Base-by-base conservation (phyloP, 352 stramenopile species). In the Salisapilia sapeloensis region DNA sequence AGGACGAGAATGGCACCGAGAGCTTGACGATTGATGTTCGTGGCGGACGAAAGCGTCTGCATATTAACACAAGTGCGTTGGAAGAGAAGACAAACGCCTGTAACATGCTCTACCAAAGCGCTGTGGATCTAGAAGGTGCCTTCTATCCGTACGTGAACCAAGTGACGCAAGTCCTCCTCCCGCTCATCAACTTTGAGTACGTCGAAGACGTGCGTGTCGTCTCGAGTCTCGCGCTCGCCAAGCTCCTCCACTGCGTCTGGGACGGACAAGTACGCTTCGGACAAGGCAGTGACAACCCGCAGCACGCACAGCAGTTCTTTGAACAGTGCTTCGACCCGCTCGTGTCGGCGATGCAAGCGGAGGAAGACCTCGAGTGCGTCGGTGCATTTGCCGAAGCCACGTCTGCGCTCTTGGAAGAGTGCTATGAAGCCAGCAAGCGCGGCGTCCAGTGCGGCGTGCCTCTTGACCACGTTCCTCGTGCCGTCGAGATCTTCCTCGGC, bases 71-170 rank as follows among this genome's bases (percentile, higher is more conserved):
- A 34, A 83, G 53, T 38, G 70, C 75, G 35, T 48, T 91, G 15
- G 64, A 87, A 37, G 75, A 87, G 33, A 91, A 91, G 65, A 67
- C 61, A 15, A 84, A 85, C 35, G 75, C 71, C 20, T 82, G 74
- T 45, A 85, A 91, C 53, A 91, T 91, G 75, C 51, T 91, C 4
- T 91, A 87, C 52, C 75, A 91, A 50, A 80, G 56, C 26, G 75
- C 75, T 9, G 47, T 87, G 31, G 75, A 91, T 40, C 48, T 91
- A 12, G 46, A 86, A 40, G 75, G 75, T 11, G 64, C 56, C 27
- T 87, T 91, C 48, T 81, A 83, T 38, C 63, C 69, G 20, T 87
- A 86, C 62, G 52, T 91, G n/a, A 53, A 65, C 5, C 53, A 82
- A 28, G 70, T 83, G 4, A 60, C 74, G 7, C 46, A 74, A 35